Conservation (phyloP, 768 basidiomycete genomes). For the Tulasnella sp. region DNA sequence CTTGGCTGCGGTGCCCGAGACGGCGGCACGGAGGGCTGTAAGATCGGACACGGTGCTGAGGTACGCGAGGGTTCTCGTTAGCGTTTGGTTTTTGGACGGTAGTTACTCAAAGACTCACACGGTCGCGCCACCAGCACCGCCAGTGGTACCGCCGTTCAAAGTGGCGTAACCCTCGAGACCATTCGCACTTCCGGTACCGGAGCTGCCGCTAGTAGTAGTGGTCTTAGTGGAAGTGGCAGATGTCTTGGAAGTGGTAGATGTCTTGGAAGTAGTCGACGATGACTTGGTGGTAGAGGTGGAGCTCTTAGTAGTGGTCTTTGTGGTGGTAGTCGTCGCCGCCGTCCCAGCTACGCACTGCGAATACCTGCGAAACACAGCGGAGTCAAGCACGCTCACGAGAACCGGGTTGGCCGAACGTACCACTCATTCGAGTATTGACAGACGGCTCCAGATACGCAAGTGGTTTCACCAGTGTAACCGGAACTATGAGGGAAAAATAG, state of each 20-base stretch:
- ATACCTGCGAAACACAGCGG: not conserved
- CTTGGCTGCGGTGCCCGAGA: slow-evolving; percentile 17
- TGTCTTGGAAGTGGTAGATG: not conserved
- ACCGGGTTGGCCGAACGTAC: not conserved
- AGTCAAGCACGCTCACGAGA: not conserved
- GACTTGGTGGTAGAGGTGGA: not conserved
- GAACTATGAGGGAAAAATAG: not conserved
- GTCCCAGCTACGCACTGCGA: not conserved
- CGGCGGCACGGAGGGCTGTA: slow-evolving; percentile 19
- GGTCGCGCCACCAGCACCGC: slow-evolving; percentile 21
- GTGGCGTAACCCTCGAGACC: slow-evolving; percentile 21
- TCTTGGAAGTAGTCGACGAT: not conserved
- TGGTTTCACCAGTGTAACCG: not conserved
- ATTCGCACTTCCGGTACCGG: not conserved
- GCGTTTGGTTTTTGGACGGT: not conserved
- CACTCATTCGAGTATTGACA: not conserved
- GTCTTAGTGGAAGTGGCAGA: not conserved
- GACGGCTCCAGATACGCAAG: not conserved
- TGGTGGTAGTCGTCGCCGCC: not conserved
- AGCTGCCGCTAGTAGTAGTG: not conserved
- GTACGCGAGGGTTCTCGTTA: not conserved
- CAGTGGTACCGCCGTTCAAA: slow-evolving; percentile 23
- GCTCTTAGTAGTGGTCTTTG: too few relatives aligned
- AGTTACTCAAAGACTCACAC: not conserved
- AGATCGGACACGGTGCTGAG: slow-evolving; percentile 19